Conservation (phyloP, 2,329 filamentous ascomycete genomes). For the Coniochaeta sp. region DNA sequence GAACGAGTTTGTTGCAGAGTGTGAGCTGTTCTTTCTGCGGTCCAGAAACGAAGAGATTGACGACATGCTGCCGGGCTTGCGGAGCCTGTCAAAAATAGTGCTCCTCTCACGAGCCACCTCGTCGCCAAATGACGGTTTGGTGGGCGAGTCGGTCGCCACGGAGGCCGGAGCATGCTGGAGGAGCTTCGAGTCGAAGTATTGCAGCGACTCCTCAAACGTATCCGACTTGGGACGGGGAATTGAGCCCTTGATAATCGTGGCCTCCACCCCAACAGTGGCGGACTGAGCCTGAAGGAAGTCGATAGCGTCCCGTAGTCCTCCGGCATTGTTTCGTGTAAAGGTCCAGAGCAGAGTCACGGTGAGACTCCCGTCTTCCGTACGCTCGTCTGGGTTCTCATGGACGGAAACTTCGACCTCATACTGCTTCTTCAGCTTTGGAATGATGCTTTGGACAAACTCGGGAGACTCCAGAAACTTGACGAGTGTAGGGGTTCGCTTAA, state of each 20-base stretch:
- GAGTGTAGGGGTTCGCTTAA: conserved; percentile 68
- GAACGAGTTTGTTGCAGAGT: conserved; percentile 72
- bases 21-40: conserved; percentile 87
- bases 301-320: conserved; percentile 89
- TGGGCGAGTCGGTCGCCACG: conserved; percentile 78
- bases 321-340: conserved; percentile 95
- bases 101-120: conserved; percentile 73
- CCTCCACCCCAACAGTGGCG: conserved; percentile 82
- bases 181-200: conserved; percentile 95
- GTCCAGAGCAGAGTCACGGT: conserved; percentile 63
- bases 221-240: conserved; percentile 98
- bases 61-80: conserved; percentile 90
- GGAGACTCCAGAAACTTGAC: conserved; percentile 75
- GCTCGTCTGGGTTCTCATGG: conserved; percentile 54
- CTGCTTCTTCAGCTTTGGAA: conserved; percentile 79
- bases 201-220: conserved; percentile 93
- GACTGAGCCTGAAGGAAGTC: conserved; percentile 86
- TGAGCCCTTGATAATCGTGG: conserved; percentile 81
- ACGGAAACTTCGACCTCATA: conserved; percentile 85
- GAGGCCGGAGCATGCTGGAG: conserved; percentile 84
- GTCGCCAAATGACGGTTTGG: conserved; percentile 75
- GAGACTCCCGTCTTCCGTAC: conserved; percentile 48
- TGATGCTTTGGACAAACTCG: conserved; percentile 73
- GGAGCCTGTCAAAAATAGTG: conserved; percentile 83
- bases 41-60: conserved; percentile 95